phyloP scores from a whole-genome alignment of 2,329 filamentous ascomycete species.

The Fusarium circinatum region DNA sequence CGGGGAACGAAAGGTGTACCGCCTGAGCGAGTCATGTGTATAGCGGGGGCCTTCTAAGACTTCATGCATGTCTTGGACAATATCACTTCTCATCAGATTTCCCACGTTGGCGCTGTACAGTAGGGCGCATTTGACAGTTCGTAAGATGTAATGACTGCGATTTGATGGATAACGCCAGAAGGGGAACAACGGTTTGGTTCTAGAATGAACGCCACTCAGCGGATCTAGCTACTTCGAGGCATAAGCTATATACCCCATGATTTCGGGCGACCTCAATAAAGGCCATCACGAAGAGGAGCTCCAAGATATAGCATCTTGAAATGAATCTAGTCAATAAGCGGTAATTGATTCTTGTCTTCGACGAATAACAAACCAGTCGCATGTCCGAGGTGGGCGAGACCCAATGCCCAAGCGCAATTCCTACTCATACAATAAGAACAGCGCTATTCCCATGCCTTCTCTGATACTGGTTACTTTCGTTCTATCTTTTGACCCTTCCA shows the following conservation, averaged over 20 bases:
- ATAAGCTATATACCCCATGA: neutral
- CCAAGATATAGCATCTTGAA: rapidly evolving
- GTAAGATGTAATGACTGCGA: neutral
- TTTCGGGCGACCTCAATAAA: neutral
- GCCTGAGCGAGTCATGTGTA: neutral
- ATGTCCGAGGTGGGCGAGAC: rapidly evolving
- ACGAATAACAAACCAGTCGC: neutral
- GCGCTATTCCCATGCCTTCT: neutral
- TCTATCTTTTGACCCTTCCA: neutral
- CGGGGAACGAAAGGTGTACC: neutral
- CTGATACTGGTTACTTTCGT: rapidly evolving
- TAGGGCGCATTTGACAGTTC: neutral
- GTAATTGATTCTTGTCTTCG: neutral
- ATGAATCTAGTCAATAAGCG: neutral
- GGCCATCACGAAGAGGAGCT: neutral
- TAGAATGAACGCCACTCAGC: neutral
- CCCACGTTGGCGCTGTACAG: neutral
- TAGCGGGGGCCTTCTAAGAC: neutral
- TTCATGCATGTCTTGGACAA: neutral
- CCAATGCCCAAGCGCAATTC: neutral
- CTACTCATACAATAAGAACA: no score
- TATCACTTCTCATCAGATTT: neutral
- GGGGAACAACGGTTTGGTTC: neutral
- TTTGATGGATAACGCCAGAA: neutral
- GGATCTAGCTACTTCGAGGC: neutral